A percentile compares a stretch with the other conserved stretches of the same genome.
Conservation (phyloP, 192 early-diverging fungal genomes). For the Kickxella alabastrina region DNA sequence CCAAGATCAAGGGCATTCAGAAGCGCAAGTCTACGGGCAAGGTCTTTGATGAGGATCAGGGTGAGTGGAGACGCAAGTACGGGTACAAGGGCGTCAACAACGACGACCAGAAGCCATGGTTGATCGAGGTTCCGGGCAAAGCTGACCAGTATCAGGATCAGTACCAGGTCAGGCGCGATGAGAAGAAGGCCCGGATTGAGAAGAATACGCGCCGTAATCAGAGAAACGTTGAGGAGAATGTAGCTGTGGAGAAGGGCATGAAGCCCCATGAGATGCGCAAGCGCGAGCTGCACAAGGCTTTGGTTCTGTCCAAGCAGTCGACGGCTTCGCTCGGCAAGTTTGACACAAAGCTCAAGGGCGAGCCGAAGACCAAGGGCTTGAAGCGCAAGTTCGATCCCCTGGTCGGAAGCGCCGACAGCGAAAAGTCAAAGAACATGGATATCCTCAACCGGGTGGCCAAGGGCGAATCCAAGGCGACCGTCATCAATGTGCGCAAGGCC, state of each 20-base stretch:
- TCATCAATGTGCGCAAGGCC: conserved; percentile 51
- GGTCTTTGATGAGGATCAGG: conserved; percentile 77
- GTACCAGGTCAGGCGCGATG: conserved; percentile 70
- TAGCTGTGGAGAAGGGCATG: conserved; percentile 54
- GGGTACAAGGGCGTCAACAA: conserved; percentile 82
- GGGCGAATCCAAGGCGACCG: conserved; percentile 34
- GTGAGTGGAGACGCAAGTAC: conserved; percentile 83
- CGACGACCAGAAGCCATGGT: conserved; percentile 81
- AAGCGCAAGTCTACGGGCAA: conserved; percentile 76
- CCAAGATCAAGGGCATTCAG: conserved; percentile 91
- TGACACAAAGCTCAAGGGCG: conserved; percentile 74
- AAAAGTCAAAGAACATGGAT: conserved; percentile 66
- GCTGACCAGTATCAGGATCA: conserved; percentile 85
- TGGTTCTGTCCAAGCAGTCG: conserved; percentile 72
- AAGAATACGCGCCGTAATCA: conserved; percentile 86
- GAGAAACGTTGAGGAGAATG: conserved; percentile 81
- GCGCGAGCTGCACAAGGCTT: conserved; percentile 64
- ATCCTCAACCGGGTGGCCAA: conserved; percentile 67
- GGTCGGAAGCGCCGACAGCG: conserved; percentile 59
- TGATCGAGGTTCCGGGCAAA: conserved; percentile 84
- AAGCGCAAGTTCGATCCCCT: conserved; percentile 68
- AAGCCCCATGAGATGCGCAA: conserved; percentile 62
- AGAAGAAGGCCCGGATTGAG: conserved; percentile 82
- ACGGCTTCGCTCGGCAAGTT: conserved; percentile 94
- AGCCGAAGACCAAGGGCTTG: conserved; percentile 79